These are phyloP conservation scores for Candida verbasci DNA, from an alignment of 805 yeast genomes.

Conservation along the genomic window DNA sequence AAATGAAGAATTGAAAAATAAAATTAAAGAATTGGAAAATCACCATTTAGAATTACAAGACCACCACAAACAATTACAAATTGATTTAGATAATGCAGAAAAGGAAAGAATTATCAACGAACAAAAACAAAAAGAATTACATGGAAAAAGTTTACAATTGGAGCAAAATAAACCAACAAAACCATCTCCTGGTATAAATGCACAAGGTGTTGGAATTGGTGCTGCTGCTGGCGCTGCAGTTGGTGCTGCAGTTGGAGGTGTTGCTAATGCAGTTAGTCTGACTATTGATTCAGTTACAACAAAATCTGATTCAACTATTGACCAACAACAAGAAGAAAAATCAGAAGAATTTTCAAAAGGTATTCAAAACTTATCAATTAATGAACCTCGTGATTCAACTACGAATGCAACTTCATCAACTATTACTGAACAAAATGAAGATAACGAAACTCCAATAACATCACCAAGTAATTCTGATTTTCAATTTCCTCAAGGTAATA, in stretches of 20 bases:
- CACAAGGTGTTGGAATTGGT: conserved; percentile 17
- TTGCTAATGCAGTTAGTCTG: conserved; percentile 7
- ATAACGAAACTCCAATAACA: conserved; percentile 43
- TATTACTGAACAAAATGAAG: conserved; percentile 24
- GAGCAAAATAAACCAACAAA: conserved; percentile 12
- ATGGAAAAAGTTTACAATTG: conserved; percentile 6
- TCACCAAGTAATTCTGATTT: conserved; percentile 47
- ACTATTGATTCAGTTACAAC: background rate
- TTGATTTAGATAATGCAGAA: conserved; percentile 16
- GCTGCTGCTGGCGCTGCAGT: conserved; percentile 17
- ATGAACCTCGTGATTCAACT: conserved; percentile 13
- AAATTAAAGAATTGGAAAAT: conserved; percentile 23
- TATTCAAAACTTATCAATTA: conserved; percentile 22
- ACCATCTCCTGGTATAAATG: conserved; percentile 13
- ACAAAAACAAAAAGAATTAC: conserved; percentile 13
- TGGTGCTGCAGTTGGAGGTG: conserved; percentile 15
- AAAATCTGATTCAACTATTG: background rate
- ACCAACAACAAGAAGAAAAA: conserved; percentile 9
- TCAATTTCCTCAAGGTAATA: conserved; percentile 33
- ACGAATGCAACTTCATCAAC: conserved; percentile 35
- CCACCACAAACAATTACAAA: conserved; percentile 18
- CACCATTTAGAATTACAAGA: too few relatives aligned
- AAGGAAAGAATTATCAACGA: conserved; percentile 13
- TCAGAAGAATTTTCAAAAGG: conserved; percentile 21
- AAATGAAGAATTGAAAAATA: conserved; percentile 32